Evolutionary conservation across 2,329 filamentous ascomycete genomes (phyloP).

Genomic region (Aspergillus clavatus): DNA sequence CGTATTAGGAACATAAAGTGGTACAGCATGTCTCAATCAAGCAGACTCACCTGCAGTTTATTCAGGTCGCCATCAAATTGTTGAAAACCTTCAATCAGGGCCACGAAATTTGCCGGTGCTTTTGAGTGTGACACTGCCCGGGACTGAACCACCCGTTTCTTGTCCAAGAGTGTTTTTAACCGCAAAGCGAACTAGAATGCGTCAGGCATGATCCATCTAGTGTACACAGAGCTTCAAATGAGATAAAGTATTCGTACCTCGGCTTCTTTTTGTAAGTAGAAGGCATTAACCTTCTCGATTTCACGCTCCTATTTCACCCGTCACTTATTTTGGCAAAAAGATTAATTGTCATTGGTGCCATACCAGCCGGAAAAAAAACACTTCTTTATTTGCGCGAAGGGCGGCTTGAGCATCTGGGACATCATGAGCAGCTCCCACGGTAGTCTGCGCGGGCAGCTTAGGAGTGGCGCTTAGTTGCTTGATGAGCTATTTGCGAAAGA

Average conservation of each 20-base stretch:
- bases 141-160: conserved; percentile 86
- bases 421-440: conserved; percentile 37
- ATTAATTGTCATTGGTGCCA: conserved; percentile 25
- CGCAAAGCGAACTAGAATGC: conserved; percentile 75
- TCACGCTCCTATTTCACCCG: conserved; percentile 72
- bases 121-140: conserved; percentile 72
- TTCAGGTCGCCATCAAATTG: conserved; percentile 96
- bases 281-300: conserved; percentile 95
- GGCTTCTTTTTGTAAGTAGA: conserved; percentile 96
- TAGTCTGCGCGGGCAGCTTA: conserved; percentile 71
- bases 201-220: conserved; percentile 2
- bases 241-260: conserved; percentile 59
- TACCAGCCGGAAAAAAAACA: conserved; percentile 97
- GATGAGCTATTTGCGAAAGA: conserved; percentile 67
- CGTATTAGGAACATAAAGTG: conserved; percentile 6
- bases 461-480: conserved; percentile 95
- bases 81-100: conserved; percentile 92
- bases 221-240: conserved; percentile 1
- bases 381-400: conserved; percentile 93
- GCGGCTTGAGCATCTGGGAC: conserved; percentile 74
- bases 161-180: conserved; percentile 85
- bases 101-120: conserved; percentile 87
- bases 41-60: conserved; percentile 65
- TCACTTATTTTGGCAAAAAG: conserved; percentile 2
- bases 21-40: not conserved